A percentile compares a stretch with the other conserved stretches of the same genome.
phyloP scores from a whole-genome alignment of 169 alveolate species.

The Toxoplasma gondii region DNA sequence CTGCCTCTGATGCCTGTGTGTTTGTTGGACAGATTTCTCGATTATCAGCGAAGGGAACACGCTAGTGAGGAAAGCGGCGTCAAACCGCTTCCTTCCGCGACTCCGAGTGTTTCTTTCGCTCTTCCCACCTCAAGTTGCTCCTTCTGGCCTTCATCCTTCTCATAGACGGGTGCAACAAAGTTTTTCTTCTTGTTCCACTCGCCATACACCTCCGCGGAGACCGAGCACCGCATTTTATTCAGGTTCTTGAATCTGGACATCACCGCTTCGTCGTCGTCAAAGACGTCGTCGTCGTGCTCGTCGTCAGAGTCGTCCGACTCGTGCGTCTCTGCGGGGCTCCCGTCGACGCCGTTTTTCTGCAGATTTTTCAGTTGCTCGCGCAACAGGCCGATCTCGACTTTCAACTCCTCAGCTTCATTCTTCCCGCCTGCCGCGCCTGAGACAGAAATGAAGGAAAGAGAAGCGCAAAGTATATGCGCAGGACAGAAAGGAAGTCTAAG shows the following conservation, averaged over 20 bases:
- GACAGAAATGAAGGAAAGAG: too few relatives aligned
- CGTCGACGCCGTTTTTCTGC: neutral
- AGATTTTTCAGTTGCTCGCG: neutral
- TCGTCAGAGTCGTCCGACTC: slow-evolving; percentile 24
- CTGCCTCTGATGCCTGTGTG: too few relatives aligned
- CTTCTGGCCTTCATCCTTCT: slow-evolving; percentile 85
- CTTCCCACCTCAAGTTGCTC: slow-evolving; percentile 68
- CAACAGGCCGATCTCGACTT: neutral
- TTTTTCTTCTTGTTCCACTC: slow-evolving; percentile 89
- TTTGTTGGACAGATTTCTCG: too few relatives aligned
- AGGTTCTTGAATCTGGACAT: slow-evolving; percentile 46
- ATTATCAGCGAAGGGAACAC: too few relatives aligned
- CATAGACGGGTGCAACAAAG: slow-evolving; percentile 86
- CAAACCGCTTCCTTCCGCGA: too few relatives aligned
- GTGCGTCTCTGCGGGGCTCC: neutral
- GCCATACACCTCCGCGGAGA: slow-evolving; percentile 94
- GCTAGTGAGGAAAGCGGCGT: too few relatives aligned
- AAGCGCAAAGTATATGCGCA: too few relatives aligned
- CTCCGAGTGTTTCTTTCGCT: neutral
- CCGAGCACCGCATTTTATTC: slow-evolving; percentile 60
- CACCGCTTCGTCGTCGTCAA: slow-evolving; percentile 59
- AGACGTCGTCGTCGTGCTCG: slow-evolving; percentile 11
- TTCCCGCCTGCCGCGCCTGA: neutral
- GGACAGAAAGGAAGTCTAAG: too few relatives aligned
- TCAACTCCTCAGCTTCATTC: neutral